phyloP scores from a whole-genome alignment of 768 basidiomycete genomes.

The Termitomyces sp. region DNA sequence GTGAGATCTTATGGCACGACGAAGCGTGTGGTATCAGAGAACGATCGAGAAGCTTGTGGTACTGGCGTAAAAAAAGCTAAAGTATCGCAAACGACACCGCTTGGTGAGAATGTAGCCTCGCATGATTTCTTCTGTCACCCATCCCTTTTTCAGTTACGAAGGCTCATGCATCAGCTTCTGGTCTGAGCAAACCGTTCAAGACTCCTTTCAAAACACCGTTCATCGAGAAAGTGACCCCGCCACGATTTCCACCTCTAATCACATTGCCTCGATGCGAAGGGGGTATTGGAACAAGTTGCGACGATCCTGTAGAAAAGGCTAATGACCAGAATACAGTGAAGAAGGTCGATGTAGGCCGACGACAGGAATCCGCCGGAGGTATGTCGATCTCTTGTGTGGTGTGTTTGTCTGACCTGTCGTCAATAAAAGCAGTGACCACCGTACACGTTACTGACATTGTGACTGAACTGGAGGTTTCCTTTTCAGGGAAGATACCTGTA shows the following conservation, averaged over 20 bases:
- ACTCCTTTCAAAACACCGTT: constrained; percentile 27
- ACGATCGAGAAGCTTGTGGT: not conserved
- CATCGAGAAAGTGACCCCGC: not conserved
- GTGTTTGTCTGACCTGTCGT: not conserved
- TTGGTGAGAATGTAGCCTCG: constrained; percentile 21
- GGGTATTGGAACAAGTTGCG: not conserved
- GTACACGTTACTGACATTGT: constrained; percentile 21
- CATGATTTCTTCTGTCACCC: not conserved
- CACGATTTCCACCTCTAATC: constrained; percentile 7
- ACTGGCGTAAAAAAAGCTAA: constrained; percentile 27
- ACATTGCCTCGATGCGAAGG: not conserved
- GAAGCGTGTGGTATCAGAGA: constrained; percentile 9
- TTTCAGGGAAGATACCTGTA: constrained; percentile 39
- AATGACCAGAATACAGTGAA: not conserved
- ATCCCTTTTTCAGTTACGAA: constrained; percentile 33
- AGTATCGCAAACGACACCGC: constrained; percentile 20
- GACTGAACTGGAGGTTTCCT: constrained; percentile 31
- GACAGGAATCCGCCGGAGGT: not conserved
- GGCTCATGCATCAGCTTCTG: constrained; percentile 33
- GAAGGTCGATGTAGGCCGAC: not conserved
- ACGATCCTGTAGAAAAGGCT: not conserved
- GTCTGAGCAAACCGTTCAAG: constrained; percentile 45
- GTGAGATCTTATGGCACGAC: constrained; percentile 3
- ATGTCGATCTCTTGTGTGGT: not conserved
- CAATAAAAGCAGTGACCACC: not conserved